Conservation (phyloP, 306 rosid genomes). For the Trifolium repens region DNA sequence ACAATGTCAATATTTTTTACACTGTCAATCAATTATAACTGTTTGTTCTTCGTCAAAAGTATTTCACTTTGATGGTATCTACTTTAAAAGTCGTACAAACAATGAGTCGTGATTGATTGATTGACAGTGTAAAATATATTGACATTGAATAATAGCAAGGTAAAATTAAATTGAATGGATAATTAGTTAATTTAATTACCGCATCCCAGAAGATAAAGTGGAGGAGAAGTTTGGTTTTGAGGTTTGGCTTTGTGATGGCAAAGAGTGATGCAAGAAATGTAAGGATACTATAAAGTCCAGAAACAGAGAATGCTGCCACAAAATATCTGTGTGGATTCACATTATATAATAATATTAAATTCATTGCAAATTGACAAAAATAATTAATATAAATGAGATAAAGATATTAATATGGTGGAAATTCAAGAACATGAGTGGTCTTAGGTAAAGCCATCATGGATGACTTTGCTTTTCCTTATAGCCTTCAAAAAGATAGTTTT, state of each 20-base stretch:
- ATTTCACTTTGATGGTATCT: too few relatives aligned
- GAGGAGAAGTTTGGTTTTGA: conserved; percentile 57
- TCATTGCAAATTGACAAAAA: background rate
- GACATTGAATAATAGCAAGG: background rate
- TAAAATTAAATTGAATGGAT: conserved; percentile 3
- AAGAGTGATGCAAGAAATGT: conserved; percentile 66
- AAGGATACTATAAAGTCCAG: conserved; percentile 71
- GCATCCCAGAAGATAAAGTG: conserved; percentile 61
- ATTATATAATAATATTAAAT: conserved; percentile 19
- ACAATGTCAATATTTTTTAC: too few relatives aligned
- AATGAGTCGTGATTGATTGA: too few relatives aligned
- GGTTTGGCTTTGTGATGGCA: conserved; percentile 52
- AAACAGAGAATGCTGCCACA: conserved; percentile 71
- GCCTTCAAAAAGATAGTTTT: conserved; percentile 17
- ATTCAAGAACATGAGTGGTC: conserved; percentile 8
- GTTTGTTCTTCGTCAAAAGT: too few relatives aligned
- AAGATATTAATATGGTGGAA: background rate
- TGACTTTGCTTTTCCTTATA: conserved; percentile 26
- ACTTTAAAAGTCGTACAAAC: too few relatives aligned
- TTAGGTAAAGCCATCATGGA: conserved; percentile 16
- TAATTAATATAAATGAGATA: background rate
- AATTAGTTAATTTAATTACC: conserved; percentile 49
- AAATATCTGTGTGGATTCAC: conserved; percentile 61
- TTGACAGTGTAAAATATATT: too few relatives aligned
- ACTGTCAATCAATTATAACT: too few relatives aligned